Percentiles rank a stretch among this genome's conserved stretches.
Conservation (phyloP, 73 alveolate genomes). For the Tetrahymena malaccensis region DNA sequence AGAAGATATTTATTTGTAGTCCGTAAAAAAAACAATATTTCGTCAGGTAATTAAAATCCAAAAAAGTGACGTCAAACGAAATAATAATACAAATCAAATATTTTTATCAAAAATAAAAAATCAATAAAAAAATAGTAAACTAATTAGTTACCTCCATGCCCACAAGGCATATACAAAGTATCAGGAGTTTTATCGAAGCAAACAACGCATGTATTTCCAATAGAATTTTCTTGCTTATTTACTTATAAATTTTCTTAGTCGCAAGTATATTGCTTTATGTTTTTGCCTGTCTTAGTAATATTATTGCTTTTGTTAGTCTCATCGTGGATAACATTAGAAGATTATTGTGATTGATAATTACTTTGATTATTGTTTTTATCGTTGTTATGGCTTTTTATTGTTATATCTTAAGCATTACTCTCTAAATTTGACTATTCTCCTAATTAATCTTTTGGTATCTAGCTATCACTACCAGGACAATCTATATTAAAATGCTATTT, state of each 20-base stretch:
- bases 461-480: background rate
- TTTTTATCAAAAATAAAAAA: background rate
- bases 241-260: background rate
- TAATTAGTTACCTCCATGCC: slow-evolving; percentile 14
- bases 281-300: background rate
- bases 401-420: background rate
- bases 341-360: background rate
- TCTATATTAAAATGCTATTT: background rate
- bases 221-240: background rate
- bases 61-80: background rate
- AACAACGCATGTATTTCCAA: background rate
- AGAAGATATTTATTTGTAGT: background rate
- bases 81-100: background rate
- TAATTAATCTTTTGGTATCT: background rate
- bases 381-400: background rate
- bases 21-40: background rate
- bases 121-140: too few species aligned
- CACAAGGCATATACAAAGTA: slow-evolving; percentile 32
- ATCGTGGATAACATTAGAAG: background rate
- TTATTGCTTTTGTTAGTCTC: background rate
- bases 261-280: background rate
- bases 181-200: slow-evolving; percentile 30
- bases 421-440: background rate
- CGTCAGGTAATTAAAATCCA: background rate
- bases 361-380: background rate